These are phyloP conservation scores for Fusarium guadeloupense DNA, from an alignment of 2,329 filamentous ascomycete genomes.

Conservation along the genomic window DNA sequence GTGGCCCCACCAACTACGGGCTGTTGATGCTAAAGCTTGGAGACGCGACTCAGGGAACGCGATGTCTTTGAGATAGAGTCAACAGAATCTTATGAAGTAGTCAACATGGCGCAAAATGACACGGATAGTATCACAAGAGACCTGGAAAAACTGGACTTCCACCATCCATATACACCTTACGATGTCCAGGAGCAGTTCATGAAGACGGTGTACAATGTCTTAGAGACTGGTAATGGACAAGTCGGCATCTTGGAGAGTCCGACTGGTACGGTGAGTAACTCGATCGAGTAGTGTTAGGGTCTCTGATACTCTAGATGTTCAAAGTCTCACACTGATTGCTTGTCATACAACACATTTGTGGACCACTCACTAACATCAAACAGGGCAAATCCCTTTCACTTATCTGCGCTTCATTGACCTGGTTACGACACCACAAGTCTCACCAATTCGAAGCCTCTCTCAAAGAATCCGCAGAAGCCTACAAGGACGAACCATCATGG, in stretches of 20 bases:
- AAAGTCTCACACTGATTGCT: background rate
- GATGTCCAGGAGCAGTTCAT: conserved; percentile 90
- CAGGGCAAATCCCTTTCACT: conserved; percentile 90
- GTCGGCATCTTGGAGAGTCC: conserved; percentile 92
- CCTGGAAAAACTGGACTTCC: conserved; percentile 67
- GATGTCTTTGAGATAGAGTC: background rate
- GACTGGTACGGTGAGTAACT: conserved; percentile 73
- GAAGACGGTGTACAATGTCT: conserved; percentile 80
- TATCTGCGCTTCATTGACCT: conserved; percentile 88
- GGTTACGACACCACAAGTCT: conserved; percentile 85
- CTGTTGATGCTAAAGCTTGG: conserved; percentile 8
- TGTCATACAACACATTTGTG: background rate
- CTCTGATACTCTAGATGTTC: too few species aligned
- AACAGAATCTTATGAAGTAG: background rate
- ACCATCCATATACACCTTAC: conserved; percentile 89
- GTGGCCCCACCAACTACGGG: conserved; percentile 31
- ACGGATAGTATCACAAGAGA: conserved; percentile 30
- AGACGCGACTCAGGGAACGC: conserved; percentile 24
- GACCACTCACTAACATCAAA: conserved; percentile 5
- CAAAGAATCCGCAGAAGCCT: conserved; percentile 53
- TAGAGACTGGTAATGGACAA: conserved; percentile 75
- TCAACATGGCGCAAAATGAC: conserved; percentile 31
- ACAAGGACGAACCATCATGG: conserved; percentile 82
- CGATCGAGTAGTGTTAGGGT: background rate
- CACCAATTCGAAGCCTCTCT: conserved; percentile 63